Percentiles rank a stretch among this genome's conserved stretches.
Conservation (phyloP, 2,329 filamentous ascomycete species). For the Arthrobotrys sphaeroides region DNA sequence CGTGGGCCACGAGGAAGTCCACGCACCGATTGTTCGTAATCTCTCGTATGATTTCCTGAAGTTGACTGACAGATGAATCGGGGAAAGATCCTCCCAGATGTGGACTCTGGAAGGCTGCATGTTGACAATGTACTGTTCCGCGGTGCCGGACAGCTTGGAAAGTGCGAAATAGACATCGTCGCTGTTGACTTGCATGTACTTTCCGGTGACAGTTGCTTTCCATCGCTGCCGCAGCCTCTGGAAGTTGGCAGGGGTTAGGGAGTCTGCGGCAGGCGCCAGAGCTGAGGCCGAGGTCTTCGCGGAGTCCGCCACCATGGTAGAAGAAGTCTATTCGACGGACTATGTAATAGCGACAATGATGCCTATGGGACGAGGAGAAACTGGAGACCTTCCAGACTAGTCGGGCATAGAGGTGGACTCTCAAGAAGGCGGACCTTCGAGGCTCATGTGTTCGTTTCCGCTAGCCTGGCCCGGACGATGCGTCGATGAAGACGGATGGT, state of each 20-base stretch:
- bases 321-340: too few relatives aligned
- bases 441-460: too few relatives aligned
- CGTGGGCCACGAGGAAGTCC: neutral
- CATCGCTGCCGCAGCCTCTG: conserved; percentile 44
- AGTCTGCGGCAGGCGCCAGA: conserved; percentile 16
- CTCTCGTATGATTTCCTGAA: conserved; percentile 47
- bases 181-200: conserved; percentile 27
- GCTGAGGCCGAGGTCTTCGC: neutral
- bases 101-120: conserved; percentile 43
- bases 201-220: conserved; percentile 47
- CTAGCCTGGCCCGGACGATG: too few relatives aligned
- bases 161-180: conserved; percentile 51
- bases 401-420: too few relatives aligned
- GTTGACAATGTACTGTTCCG: conserved; percentile 40
- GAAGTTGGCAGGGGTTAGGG: conserved; percentile 56
- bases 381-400: too few relatives aligned
- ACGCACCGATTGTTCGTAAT: conserved; percentile 40
- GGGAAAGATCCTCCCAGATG: conserved; percentile 54
- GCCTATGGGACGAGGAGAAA: too few relatives aligned
- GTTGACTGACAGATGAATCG: conserved; percentile 52
- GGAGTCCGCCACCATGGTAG: conserved; percentile 6
- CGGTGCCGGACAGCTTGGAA: conserved; percentile 47
- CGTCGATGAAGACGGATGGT: too few relatives aligned
- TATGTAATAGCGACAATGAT: too few relatives aligned
- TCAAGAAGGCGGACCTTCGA: too few relatives aligned